These are phyloP conservation scores for Corchorus capsularis DNA, from an alignment of 345 rosid species.

Conservation along the genomic window DNA sequence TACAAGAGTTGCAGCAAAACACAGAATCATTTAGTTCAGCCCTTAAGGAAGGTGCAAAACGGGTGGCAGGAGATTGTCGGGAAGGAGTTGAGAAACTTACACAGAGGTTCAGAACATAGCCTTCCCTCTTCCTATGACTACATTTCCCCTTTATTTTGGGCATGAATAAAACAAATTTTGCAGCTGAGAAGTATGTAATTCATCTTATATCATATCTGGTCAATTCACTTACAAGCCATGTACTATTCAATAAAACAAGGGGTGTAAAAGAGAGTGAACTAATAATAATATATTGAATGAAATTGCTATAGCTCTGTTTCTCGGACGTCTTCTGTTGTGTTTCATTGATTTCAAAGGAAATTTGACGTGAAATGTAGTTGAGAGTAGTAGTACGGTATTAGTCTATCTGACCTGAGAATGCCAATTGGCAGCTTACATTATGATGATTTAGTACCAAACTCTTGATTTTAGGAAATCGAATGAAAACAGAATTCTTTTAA, in stretches of 20 bases:
- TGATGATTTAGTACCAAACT: no score
- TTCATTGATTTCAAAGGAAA: background rate
- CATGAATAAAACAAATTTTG: constrained; percentile 25
- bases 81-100: constrained; percentile 65
- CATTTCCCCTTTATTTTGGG: background rate
- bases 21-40: constrained; percentile 45
- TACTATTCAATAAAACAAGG: background rate
- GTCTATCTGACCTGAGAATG: no score
- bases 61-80: constrained; percentile 63
- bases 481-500: no score
- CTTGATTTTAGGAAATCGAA: no score
- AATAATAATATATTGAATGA: background rate
- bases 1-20: constrained; percentile 58
- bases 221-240: background rate
- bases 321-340: background rate
- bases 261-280: background rate
- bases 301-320: background rate
- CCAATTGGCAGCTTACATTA: no score
- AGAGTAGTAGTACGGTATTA: no score
- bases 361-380: background rate
- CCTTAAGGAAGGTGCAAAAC: constrained; percentile 58
- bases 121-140: background rate
- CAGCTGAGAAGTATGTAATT: constrained; percentile 6
- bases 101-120: constrained; percentile 61
- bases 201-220: background rate